Percentiles rank a stretch among this genome's conserved stretches.
Evolutionary conservation across 768 basidiomycete species (phyloP).

Genomic region (Kwoniella sp.): DNA sequence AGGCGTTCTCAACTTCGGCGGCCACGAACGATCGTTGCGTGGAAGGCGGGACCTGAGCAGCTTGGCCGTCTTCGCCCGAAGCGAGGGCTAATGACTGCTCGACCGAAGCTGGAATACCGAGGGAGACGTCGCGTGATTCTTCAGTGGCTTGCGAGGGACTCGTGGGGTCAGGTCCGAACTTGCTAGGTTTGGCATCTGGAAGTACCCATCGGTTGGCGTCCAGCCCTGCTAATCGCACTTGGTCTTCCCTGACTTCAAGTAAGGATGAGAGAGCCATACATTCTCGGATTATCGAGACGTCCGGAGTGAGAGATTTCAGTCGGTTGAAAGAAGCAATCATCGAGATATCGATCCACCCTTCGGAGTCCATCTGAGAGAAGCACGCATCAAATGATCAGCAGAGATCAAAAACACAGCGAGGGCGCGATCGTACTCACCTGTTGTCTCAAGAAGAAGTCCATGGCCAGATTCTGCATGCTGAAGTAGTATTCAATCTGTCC

Average conservation of each 20-base stretch:
- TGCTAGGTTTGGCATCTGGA: constrained; percentile 63
- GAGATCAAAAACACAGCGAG: too few species aligned
- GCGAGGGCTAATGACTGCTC: background rate
- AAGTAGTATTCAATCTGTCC: constrained; percentile 84
- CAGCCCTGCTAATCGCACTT: constrained; percentile 67
- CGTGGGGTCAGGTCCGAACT: constrained; percentile 7
- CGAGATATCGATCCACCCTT: constrained; percentile 81
- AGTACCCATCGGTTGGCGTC: constrained; percentile 68
- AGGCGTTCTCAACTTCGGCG: constrained; percentile 37
- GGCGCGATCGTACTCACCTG: constrained; percentile 62
- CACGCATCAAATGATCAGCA: background rate
- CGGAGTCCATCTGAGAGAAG: constrained; percentile 74
- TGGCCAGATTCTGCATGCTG: constrained; percentile 84
- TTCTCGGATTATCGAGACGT: constrained; percentile 66
- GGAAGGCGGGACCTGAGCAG: background rate
- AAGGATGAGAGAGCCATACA: constrained; percentile 68
- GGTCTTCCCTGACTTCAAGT: constrained; percentile 68
- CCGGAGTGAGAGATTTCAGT: constrained; percentile 67
- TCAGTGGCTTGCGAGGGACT: constrained; percentile 14
- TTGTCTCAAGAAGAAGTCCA: constrained; percentile 78
- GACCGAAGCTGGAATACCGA: constrained; percentile 16
- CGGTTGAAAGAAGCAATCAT: constrained; percentile 87
- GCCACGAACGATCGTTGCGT: constrained; percentile 11
- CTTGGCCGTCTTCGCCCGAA: constrained; percentile 1
- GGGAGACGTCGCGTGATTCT: constrained; percentile 10